phyloP scores from a whole-genome alignment of 2,329 filamentous ascomycete species.

The Diaporthe aspalathi region DNA sequence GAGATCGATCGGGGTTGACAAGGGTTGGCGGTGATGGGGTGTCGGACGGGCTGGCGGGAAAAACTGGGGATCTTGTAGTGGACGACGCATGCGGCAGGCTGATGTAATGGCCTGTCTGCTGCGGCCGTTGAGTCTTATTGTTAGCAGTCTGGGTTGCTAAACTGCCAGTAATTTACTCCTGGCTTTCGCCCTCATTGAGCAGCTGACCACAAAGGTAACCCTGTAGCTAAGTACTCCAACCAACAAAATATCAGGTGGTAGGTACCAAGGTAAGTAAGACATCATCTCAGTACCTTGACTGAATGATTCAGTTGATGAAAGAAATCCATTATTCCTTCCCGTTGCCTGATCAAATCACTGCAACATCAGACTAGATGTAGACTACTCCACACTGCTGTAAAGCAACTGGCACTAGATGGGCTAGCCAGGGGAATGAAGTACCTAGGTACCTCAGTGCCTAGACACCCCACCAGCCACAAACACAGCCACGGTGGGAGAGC shows the following conservation, averaged over 20 bases:
- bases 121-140: constrained; percentile 9
- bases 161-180: not conserved
- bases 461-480: constrained; percentile 31
- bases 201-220: not conserved
- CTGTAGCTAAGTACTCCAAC: too few relatives aligned
- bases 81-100: constrained; percentile 18
- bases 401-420: not conserved
- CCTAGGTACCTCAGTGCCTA: not conserved
- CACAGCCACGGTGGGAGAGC: constrained; percentile 7
- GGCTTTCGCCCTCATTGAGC: not conserved
- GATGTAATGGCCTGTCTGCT: not conserved
- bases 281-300: too few relatives aligned
- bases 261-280: too few relatives aligned
- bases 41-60: not conserved
- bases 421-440: not conserved
- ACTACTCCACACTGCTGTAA: not conserved
- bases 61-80: not conserved
- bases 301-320: not conserved
- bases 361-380: not conserved
- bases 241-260: too few relatives aligned
- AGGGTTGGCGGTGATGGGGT: constrained; percentile 12
- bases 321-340: not conserved
- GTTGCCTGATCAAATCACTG: not conserved
- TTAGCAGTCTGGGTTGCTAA: not conserved
- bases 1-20: not conserved